Evolutionary conservation across 805 yeast species (phyloP).

Genomic region (Candida incommunis): DNA sequence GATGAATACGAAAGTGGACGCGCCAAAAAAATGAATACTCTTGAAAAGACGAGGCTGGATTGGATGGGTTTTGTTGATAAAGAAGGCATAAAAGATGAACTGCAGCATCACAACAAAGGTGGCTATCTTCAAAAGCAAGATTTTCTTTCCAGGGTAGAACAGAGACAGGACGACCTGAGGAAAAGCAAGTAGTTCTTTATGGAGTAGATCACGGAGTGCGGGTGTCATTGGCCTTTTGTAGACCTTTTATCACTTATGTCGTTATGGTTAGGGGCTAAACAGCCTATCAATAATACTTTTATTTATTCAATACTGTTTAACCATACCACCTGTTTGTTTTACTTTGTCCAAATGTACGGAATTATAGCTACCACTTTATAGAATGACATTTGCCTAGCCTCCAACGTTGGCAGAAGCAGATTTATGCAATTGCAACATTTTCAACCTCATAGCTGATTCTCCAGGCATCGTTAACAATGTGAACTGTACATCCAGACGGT

Average conservation of each 20-base stretch:
- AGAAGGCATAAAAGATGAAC: constrained; percentile 71
- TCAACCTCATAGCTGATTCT: background rate
- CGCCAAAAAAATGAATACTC: constrained; percentile 71
- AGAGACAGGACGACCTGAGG: constrained; percentile 29
- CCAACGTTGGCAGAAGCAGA: no score
- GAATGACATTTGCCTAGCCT: no score
- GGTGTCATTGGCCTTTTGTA: no score
- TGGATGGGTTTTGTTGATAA: constrained; percentile 92
- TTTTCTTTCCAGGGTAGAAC: constrained; percentile 65
- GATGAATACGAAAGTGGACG: constrained; percentile 57
- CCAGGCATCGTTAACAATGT: constrained; percentile 1
- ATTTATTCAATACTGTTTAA: no score
- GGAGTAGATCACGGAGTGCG: no score
- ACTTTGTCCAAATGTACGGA: background rate
- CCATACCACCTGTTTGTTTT: background rate
- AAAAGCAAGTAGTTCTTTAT: constrained; percentile 8
- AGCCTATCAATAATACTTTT: no score
- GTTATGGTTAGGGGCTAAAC: no score
- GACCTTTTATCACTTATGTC: constrained; percentile 5
- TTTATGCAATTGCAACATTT: background rate
- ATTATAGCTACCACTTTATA: no score
- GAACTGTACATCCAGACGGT: background rate
- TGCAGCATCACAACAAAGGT: constrained; percentile 65
- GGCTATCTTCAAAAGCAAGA: constrained; percentile 89
- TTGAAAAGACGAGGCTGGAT: constrained; percentile 85